These are phyloP conservation scores for Chamaecyparis obtusa DNA, from an alignment of 75 land plant species.

Conservation along the genomic window DNA sequence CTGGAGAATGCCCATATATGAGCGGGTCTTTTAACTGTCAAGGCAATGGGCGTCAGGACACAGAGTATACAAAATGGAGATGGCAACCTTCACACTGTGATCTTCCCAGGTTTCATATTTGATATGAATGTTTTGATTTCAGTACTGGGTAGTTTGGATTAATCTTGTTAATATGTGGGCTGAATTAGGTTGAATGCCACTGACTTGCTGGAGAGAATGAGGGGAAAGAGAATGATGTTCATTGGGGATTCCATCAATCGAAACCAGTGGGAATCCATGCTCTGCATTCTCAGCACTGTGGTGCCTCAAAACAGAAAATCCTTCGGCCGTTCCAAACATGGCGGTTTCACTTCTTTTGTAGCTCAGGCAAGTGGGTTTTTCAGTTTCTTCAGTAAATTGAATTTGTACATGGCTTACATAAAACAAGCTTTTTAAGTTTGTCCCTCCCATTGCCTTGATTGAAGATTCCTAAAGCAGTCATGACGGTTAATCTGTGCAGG, in stretches of 20 bases:
- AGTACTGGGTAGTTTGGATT: background rate
- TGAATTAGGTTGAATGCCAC: constrained; percentile 32
- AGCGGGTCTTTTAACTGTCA: constrained; percentile 39
- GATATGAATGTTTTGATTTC: background rate
- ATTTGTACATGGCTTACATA: background rate
- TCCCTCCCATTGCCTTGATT: constrained; percentile 14
- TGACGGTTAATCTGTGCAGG: constrained; percentile 15
- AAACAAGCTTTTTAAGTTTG: too few relatives aligned
- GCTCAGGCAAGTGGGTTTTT: background rate
- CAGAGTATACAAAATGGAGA: constrained; percentile 37
- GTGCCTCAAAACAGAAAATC: constrained; percentile 16
- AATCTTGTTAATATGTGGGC: background rate
- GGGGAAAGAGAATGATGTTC: constrained; percentile 28
- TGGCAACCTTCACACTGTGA: constrained; percentile 51
- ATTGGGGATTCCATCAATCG: constrained; percentile 42
- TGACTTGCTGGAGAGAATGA: constrained; percentile 29
- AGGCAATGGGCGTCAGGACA: constrained; percentile 46
- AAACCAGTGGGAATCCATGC: constrained; percentile 48
- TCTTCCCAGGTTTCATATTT: constrained; percentile 37
- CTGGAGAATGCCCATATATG: constrained; percentile 39
- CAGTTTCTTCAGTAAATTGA: too few relatives aligned
- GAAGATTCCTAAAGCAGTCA: background rate
- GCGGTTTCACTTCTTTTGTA: background rate
- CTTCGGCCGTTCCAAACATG: constrained; percentile 10
- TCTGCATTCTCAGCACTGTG: constrained; percentile 34